Base-by-base conservation (phyloP, 495 filamentous ascomycete species). In the Hyphodiscus hymeniophilus region DNA sequence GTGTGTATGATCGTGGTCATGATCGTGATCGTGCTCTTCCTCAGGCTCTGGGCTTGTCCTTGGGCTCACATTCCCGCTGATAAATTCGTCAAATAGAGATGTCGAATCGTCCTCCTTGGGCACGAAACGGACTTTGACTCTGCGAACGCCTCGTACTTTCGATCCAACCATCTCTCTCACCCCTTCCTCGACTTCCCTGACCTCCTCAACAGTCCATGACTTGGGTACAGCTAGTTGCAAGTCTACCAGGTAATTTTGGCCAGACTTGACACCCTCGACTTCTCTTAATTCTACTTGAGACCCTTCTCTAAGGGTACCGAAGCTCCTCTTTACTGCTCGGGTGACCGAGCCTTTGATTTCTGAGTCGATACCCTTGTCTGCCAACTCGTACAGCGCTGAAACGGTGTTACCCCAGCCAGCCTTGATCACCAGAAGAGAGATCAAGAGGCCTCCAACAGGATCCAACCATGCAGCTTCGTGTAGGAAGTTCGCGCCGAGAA, bases 201-300 rank as follows among this genome's bases (percentile, higher is more conserved):
- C 79, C 24, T 80, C 74, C 48, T 77, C 75, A 7, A 97, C 67
- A 0, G 83, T 79, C 84, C 82, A 89, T 15, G 65, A 63, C 2
- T 68, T 74, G 0, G 89, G 87, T 26, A 91, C 84, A 18, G 79
- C 85, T 34, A 96, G 62, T 58, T 92, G 87, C 22, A 97, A 52
- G 55, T 96, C 90, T 58, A 95, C 79, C 3, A 95, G 69, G 50
- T 92, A 95, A 63, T 95, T 98, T 66, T 95, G 92, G 22, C 92
- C 92, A 2, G 84, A 85, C 62, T 98, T 98, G 59, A 95, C 73
- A 44, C 92, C 92, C 35, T 85, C 82, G 3, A 97, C 76, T 23
- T 85, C 82, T 12, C 80, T 72, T 13, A 76, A 52, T 53, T 84
- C 74, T 13, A 89, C 72, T 52, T 75, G 60, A 15, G 69, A 57